These are phyloP conservation scores for Cystobasidium pallidum DNA, from an alignment of 1,284 basidiomycete genomes.

Conservation along the genomic window DNA sequence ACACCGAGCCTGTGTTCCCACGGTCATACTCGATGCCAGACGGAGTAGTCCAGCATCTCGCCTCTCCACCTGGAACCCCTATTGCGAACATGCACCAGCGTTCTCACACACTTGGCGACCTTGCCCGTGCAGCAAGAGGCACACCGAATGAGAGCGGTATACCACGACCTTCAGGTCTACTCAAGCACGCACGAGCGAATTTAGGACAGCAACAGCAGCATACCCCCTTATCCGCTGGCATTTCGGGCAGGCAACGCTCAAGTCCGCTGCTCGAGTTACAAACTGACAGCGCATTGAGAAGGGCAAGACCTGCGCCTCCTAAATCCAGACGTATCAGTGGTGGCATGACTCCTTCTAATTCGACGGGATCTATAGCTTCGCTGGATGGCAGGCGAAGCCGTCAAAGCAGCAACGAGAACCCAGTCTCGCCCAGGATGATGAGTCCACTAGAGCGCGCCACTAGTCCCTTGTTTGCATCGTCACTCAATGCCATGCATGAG, in stretches of 20 bases:
- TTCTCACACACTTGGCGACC: conserved; percentile 19
- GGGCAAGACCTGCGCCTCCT: conserved; percentile 40
- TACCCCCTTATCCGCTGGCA: conserved; percentile 29
- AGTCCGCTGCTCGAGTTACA: conserved; percentile 15
- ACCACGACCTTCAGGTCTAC: background rate
- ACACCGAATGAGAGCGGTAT: conserved; percentile 3
- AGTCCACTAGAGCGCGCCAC: conserved; percentile 30
- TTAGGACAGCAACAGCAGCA: background rate
- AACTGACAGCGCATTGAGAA: conserved; percentile 11
- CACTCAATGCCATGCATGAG: conserved; percentile 34
- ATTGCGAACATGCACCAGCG: conserved; percentile 23
- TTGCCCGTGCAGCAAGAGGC: background rate
- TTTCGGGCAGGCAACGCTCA: conserved; percentile 27
- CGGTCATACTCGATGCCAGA: conserved; percentile 35
- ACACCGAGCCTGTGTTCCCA: conserved; percentile 27
- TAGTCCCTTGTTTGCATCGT: conserved; percentile 20
- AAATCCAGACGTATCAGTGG: conserved; percentile 30
- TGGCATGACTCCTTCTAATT: conserved; percentile 15
- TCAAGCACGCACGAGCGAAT: background rate
- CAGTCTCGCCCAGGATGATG: conserved; percentile 10
- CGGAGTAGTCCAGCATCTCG: conserved; percentile 9
- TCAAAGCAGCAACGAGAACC: conserved; percentile 27
- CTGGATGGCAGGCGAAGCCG: conserved; percentile 23
- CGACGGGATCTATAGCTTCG: conserved; percentile 21
- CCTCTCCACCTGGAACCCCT: conserved; percentile 38